Evolutionary conservation across 148 eudicot genomes (phyloP), one percentile per base, ranked within the genome.

Genomic region (Chenopodium berlandieri): DNA sequence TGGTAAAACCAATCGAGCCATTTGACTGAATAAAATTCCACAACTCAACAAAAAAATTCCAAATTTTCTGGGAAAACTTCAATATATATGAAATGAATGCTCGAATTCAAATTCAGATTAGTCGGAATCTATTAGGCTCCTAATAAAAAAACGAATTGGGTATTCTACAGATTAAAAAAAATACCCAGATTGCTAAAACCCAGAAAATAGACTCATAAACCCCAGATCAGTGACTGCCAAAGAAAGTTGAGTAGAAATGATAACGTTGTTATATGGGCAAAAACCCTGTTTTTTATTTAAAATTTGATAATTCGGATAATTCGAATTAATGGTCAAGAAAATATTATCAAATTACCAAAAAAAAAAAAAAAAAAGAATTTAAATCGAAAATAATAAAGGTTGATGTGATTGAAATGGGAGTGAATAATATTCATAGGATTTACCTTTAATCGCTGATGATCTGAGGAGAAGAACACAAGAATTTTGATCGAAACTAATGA

Each of bases 1-100:
- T 6, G 97, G 97, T 72, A 94, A 81, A 79, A 95, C 90, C 92
- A 96, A 89, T 79, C 98, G 91, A 87, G 99, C 97, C 99, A 96
- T 96, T 79, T 89, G 83, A 76, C 86, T 81, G 83, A 84, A 62
- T 27, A 80, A 76, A 63, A 2, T 11, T 30, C 25, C 48, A 80
- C 12, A 56, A 72, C 60, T 63, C 30, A 27, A 64, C 52, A 19
- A 83, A 40, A 40, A 34, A 65, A 27, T 66, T 85, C 83, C 54
- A 11, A 70, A 86, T 75, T 71, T 47, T 63, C 64, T 81, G 73
- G 66, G 56, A 30, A 78, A 63, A 50, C 25, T 37, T 47, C 6
- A 44, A 16, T 52, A 54, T 64, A 30, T 23, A 31, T 5, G 23
- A 34, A 14, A 78, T 58, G 27, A 27, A n/a, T 23, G 44, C 44